Base-by-base conservation (phyloP, 129 eudicot species). In the Apium graveolens region DNA sequence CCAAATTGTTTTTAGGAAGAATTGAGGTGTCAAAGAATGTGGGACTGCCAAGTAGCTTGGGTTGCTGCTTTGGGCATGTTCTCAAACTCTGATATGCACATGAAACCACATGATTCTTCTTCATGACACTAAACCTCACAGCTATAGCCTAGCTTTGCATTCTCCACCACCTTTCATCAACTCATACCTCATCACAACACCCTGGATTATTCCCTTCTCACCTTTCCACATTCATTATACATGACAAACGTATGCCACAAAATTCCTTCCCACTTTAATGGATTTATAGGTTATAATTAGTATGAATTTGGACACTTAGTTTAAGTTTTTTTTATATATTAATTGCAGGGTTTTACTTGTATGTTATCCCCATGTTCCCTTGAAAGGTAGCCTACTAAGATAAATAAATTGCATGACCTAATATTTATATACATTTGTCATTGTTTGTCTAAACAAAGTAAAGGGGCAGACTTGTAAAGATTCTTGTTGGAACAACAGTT, bases 51-150 rank as follows among this genome's bases (percentile, higher is more conserved):
- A 80, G 89, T 85, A 87, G 79, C 76, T 78, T 74, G 78, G 24
- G 12, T 73, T 80, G 80, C 62, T 81, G 75, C 78, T 78, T 84
- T 84, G 89, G 81, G 89, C 93, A 91, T 89, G 97, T 91, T 89
- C 91, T 88, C 83, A 76, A 78, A 86, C 78, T 77, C 75, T 43
- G 11, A 27, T 85, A 83, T 80, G 90, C 97, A 91, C 97, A 91
- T 91, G 97, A 83, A 82, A 70, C 82, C 88, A 83, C 92, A 91
- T 91, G 92, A 91, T 91, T 86, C 86, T 76, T 75, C 82, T 20
- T 74, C 88, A 39, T 80, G 74, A 69, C 83, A 72, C 79, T 73
- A 45, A 74, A 51, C 83, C 70, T 45, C 62, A 35, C 41, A 66
- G 51, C 81, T 82, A 74, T 66, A 70, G 53, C 48, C 48, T 44